Percentiles rank a stretch among this genome's conserved stretches.
phyloP scores from a whole-genome alignment of 73 alveolate genomes.

The Blepharisma stoltei region DNA sequence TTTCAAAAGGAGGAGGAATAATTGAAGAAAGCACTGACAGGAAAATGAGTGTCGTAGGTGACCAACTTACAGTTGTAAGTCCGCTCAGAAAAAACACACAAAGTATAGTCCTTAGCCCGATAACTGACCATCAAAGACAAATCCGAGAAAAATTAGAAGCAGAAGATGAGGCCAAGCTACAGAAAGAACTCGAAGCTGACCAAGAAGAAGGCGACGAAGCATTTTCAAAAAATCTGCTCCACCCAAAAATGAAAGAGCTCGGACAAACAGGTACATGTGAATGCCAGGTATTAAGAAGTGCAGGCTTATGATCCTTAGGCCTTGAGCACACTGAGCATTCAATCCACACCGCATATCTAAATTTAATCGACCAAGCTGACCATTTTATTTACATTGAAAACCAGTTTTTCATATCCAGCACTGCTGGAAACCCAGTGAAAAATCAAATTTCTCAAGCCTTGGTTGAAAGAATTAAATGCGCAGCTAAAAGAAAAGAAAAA shows the following conservation, averaged over 20 bases:
- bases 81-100: too few relatives aligned
- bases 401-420: slow-evolving; percentile 86
- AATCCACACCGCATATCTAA: slow-evolving; percentile 78
- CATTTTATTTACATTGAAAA: slow-evolving; percentile 93
- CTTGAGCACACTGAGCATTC: slow-evolving; percentile 76
- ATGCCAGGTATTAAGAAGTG: slow-evolving; percentile 77
- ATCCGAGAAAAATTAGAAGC: neutral
- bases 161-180: slow-evolving; percentile 17
- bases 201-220: slow-evolving; percentile 10
- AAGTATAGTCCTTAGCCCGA: too few relatives aligned
- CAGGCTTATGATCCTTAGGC: slow-evolving; percentile 90
- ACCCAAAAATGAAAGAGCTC: neutral
- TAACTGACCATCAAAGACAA: too few relatives aligned
- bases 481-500: slow-evolving; percentile 57
- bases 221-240: neutral
- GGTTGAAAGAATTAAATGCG: slow-evolving; percentile 70
- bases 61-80: too few relatives aligned
- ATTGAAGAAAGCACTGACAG: too few relatives aligned
- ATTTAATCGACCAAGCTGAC: slow-evolving; percentile 75
- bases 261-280: slow-evolving; percentile 37
- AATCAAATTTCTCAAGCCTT: slow-evolving; percentile 72
- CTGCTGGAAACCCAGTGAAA: slow-evolving; percentile 66
- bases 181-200: slow-evolving; percentile 13
- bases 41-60: too few relatives aligned
- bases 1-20: too few relatives aligned